Percentiles rank a stretch among this genome's conserved stretches.
phyloP scores from a whole-genome alignment of 306 rosid species.

The Cucumis melo region DNA sequence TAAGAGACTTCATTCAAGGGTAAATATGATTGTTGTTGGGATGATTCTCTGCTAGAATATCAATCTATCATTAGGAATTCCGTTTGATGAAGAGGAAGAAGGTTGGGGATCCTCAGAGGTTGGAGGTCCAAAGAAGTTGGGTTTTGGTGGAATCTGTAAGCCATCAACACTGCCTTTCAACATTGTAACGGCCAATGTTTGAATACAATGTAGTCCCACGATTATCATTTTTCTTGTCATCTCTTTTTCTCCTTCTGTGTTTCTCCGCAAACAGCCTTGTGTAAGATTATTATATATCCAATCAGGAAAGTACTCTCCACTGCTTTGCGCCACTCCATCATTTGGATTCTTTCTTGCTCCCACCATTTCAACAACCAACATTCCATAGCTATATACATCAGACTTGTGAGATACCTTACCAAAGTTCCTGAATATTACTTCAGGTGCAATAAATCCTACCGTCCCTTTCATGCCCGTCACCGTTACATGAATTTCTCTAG shows the following conservation, averaged over 20 bases:
- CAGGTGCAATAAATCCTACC: neutral
- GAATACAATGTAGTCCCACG: neutral
- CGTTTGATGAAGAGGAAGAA: neutral
- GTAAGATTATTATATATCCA: neutral
- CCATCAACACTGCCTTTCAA: neutral
- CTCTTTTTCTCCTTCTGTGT: neutral
- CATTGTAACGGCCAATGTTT: neutral
- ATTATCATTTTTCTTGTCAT: neutral
- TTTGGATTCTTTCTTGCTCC: conserved; percentile 2
- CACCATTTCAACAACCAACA: conserved; percentile 2
- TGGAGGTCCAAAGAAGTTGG: neutral
- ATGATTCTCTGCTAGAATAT: too few species aligned
- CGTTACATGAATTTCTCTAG: neutral
- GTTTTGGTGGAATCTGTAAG: conserved; percentile 7
- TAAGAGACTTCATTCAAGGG: too few species aligned
- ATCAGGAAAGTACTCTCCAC: neutral
- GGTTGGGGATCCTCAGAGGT: neutral
- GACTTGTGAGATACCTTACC: conserved; percentile 1
- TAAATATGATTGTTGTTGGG: too few species aligned
- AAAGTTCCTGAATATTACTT: neutral
- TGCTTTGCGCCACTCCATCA: neutral
- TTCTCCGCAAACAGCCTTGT: neutral
- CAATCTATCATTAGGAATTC: too few species aligned
- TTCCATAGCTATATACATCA: conserved; percentile 7
- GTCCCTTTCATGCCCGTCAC: neutral